These are phyloP conservation scores for Metschnikowia gelsemii DNA, from an alignment of 805 yeast species.

Conservation along the genomic window DNA sequence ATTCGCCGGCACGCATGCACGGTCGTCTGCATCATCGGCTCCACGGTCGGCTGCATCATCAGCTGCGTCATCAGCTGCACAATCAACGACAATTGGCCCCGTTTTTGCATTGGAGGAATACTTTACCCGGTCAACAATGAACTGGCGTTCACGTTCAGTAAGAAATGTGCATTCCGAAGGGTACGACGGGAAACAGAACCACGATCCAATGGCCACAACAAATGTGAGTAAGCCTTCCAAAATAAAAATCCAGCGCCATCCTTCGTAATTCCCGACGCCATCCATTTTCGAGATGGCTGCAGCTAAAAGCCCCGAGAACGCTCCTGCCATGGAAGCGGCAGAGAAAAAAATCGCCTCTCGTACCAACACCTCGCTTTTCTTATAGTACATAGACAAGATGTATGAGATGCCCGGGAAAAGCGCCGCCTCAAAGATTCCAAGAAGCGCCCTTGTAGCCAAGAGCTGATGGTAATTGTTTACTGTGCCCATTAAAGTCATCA, in stretches of 20 bases:
- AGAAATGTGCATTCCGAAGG: conserved; percentile 15
- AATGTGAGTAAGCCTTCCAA: conserved; percentile 20
- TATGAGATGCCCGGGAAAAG: conserved; percentile 76
- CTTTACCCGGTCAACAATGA: conserved; percentile 14
- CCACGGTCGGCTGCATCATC: neutral
- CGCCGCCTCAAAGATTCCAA: conserved; percentile 70
- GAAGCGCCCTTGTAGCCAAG: conserved; percentile 59
- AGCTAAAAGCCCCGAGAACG: conserved; percentile 74
- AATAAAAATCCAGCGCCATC: conserved; percentile 22
- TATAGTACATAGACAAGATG: conserved; percentile 63
- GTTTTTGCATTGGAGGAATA: conserved; percentile 10
- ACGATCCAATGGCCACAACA: conserved; percentile 10
- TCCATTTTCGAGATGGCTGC: conserved; percentile 58
- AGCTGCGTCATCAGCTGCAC: neutral
- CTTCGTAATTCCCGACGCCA: conserved; percentile 23
- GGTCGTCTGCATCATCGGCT: neutral
- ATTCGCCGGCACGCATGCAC: conserved; percentile 5
- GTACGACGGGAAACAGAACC: conserved; percentile 14
- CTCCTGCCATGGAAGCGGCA: conserved; percentile 74
- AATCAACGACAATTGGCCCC: no score
- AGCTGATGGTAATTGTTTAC: conserved; percentile 57
- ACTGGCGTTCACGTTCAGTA: conserved; percentile 14
- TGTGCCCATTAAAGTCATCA: conserved; percentile 66
- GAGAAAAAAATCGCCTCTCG: conserved; percentile 69
- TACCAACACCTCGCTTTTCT: conserved; percentile 63